Conservation (phyloP, 2,329 filamentous ascomycete genomes). For the Aspergillus spinulosporus region DNA sequence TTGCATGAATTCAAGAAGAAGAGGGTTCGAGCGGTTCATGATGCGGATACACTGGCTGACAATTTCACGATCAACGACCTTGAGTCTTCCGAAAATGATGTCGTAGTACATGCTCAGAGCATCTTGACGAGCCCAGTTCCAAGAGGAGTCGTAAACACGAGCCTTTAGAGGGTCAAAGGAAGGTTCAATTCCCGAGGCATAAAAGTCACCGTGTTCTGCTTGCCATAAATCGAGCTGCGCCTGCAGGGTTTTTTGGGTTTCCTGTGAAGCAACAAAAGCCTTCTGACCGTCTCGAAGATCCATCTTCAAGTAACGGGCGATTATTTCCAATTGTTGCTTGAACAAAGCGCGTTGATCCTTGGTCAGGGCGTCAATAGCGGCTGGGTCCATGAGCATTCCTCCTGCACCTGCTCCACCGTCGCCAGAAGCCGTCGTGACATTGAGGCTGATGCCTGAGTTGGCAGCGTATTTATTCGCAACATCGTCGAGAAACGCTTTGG, state of each 20-base stretch:
- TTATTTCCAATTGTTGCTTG: conserved; percentile 96
- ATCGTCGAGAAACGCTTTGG: conserved; percentile 88
- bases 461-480: conserved; percentile 86
- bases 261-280: conserved; percentile 78
- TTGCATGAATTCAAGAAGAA: conserved; percentile 97
- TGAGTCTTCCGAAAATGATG: conserved; percentile 92
- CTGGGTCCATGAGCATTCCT: conserved; percentile 99
- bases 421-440: conserved; percentile 68
- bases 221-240: not conserved
- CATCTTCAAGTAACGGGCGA: conserved; percentile 94
- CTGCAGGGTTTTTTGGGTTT: conserved; percentile 55
- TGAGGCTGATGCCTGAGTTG: conserved; percentile 78
- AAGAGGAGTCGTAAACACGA: not conserved
- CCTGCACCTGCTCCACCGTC: conserved; percentile 69
- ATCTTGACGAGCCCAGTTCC: conserved; percentile 51
- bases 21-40: conserved; percentile 98
- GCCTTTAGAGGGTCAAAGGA: not conserved
- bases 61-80: conserved; percentile 93
- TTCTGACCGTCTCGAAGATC: conserved; percentile 97
- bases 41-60: conserved; percentile 98
- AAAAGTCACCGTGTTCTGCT: not conserved
- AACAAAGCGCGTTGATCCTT: conserved; percentile 95
- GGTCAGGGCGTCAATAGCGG: conserved; percentile 91
- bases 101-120: conserved; percentile 99
- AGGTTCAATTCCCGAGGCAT: not conserved